phyloP scores from a whole-genome alignment of 768 basidiomycete genomes.

The Lentinula boryana region DNA sequence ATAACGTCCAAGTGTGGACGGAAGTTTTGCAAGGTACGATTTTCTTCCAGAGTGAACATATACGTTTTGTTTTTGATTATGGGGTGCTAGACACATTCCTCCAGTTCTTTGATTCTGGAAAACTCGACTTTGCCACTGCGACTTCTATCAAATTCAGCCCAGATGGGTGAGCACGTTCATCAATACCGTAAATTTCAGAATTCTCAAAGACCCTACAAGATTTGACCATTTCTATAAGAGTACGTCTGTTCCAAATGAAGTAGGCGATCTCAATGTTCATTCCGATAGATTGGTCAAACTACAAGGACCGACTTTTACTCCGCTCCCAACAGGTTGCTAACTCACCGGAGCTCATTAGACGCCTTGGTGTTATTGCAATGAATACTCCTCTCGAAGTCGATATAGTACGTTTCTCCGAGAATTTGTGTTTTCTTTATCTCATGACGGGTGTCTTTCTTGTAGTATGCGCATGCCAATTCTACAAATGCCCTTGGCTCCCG shows the following conservation, averaged over 20 bases:
- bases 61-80: neutral
- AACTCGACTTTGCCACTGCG: slow-evolving; percentile 40
- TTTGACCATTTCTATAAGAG: slow-evolving; percentile 45
- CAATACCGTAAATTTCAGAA: neutral
- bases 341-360: slow-evolving; percentile 41
- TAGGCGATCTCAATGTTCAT: neutral
- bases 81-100: slow-evolving; percentile 33
- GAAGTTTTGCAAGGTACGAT: slow-evolving; percentile 36
- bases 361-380: slow-evolving; percentile 46
- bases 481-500: slow-evolving; percentile 41
- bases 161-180: slow-evolving; percentile 25
- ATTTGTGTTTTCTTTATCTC: neutral
- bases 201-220: slow-evolving; percentile 11
- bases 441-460: neutral
- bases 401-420: slow-evolving; percentile 25
- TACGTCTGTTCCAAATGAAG: slow-evolving; percentile 14
- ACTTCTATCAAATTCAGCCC: slow-evolving; percentile 42
- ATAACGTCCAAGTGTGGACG: slow-evolving; percentile 45
- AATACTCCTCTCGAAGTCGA: slow-evolving; percentile 47
- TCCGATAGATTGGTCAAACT: slow-evolving; percentile 35
- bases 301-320: slow-evolving; percentile 40
- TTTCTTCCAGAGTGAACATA: neutral
- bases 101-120: slow-evolving; percentile 40
- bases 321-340: slow-evolving; percentile 48
- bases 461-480: slow-evolving; percentile 48